A percentile compares a stretch with the other conserved stretches of the same genome.
Conservation (phyloP, 1,284 basidiomycete species). For the Ustilago curta region DNA sequence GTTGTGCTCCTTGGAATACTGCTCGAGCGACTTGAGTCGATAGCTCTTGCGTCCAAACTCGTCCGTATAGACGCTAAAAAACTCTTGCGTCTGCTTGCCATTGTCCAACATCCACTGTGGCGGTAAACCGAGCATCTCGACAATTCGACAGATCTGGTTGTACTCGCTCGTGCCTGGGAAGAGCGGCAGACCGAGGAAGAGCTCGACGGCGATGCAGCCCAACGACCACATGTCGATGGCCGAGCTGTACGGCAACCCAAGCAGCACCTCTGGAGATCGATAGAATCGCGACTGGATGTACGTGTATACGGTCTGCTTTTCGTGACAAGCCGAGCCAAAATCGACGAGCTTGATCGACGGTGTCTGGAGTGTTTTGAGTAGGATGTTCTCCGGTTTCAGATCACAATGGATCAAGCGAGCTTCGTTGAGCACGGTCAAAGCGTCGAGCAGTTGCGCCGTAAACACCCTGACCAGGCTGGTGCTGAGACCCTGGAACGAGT, state of each 20-base stretch:
- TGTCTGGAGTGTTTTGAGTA: constrained; percentile 78
- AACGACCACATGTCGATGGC: constrained; percentile 96
- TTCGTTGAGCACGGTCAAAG: constrained; percentile 91
- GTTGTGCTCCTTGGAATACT: constrained; percentile 93
- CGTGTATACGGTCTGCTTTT: constrained; percentile 98
- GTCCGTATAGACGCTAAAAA: constrained; percentile 86
- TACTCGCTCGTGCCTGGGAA: constrained; percentile 99
- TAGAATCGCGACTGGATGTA: constrained; percentile 99
- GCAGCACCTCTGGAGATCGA: constrained; percentile 94
- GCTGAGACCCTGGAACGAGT: constrained; percentile 96
- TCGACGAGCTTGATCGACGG: constrained; percentile 99
- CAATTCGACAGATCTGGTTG: constrained; percentile 95
- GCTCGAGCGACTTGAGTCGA: constrained; percentile 89
- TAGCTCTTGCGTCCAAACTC: constrained; percentile 88
- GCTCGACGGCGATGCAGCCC: constrained; percentile 95
- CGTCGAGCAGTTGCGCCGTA: constrained; percentile 92
- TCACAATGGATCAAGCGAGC: constrained; percentile 97
- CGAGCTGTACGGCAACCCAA: constrained; percentile 93
- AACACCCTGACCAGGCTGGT: constrained; percentile 98
- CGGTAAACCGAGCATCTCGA: constrained; percentile 96
- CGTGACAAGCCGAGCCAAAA: constrained; percentile 98
- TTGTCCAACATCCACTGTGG: constrained; percentile 93
- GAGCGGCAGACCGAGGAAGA: constrained; percentile 93
- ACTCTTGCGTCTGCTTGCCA: constrained; percentile 94
- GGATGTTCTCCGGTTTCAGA: constrained; percentile 77